Base-by-base conservation (phyloP, 2,329 filamentous ascomycete genomes). In the Geosmithia flava region DNA sequence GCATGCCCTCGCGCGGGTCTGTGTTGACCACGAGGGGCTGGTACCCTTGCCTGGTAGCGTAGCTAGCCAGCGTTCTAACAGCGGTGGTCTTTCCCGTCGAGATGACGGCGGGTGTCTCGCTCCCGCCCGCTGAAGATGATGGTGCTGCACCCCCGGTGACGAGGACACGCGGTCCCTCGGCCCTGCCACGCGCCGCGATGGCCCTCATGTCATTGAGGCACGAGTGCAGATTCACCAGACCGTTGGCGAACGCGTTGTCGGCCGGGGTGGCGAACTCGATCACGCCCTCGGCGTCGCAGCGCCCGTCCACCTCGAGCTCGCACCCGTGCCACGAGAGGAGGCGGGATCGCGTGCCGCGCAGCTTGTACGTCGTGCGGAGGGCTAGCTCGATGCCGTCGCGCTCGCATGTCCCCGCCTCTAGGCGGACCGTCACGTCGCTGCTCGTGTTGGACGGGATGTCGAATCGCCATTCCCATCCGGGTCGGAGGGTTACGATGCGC, bases 371-470 rank as follows among this genome's bases (percentile, higher is more conserved):
- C 47, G 85, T 84, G 49, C 84, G 85, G 10, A 79, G 75, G 11
- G 89, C 89, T 42, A 98, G 83, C 68, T 98, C 93, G 48, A 91
- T 90, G 61, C 93, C 93, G 62, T 97, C 95, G 59, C 95, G 81
- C 65, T 98, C 93, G 45, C 91, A 93, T 1, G 83, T 88, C 52
- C 93, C 93, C 33, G 76, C 80, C 49, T 87, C 68, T 23, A 97
- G 72, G 6, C 15, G 19, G 3, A 44, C 42, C 69, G 89, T 73
- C 45, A 76, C 59, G 40, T 64, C 63, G 46, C 75, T 51, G 29
- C 62, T 56, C 50, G 66, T 64, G 52, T 61, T 66, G 52, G 70
- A 63, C 11, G 81, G 74, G 43, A 87, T 81, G 59, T 87, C 76
- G 66, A 91, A 91, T 46, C 86, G 79, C 81, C 85, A 91, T 73